Base-by-base conservation (phyloP, 106 monocot genomes). In the Vanilla planifolia region DNA sequence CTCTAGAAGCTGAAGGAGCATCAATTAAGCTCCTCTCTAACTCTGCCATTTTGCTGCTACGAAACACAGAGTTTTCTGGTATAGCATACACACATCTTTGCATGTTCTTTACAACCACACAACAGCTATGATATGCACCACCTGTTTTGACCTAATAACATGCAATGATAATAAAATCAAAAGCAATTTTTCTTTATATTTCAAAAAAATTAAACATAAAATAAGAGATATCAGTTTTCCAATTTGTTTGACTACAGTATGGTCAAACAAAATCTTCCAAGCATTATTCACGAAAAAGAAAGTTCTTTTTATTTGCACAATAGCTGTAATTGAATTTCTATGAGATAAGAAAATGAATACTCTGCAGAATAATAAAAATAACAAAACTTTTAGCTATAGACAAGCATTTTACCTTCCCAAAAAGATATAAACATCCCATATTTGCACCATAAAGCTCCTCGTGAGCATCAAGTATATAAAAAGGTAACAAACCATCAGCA, bases 61-160 rank as follows among this genome's bases (percentile, higher is more conserved):
- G 73, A 61, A 96, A 96, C 3, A 90, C 74, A 58, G 84, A 68
- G 51, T 53, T 65, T 26, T 76, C 62, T 51, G 96, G 96, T 46
- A 96, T 80, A 22, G 90, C 96, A 73, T 87, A 96, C 23, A 96
- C 61, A 72, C 96, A 91, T 81, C 96, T 73, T 68, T 90, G 90
- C 77, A 87, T 81, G 68, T 88, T 96, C 60, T 82, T 96, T 69
- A 96, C 91, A 58, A 91, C 56, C 20, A 91, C 73, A 71, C 96
- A 91, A 55, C 96, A 91, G 46, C 96, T 96, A 29, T 91, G 87
- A 70, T 84, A 88, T 43, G 71, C 45, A 64, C 68, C 81, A 7
- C 76, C 84, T 44, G 67, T 63, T 73, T 96, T 91, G 43, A 91
- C 86, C 96, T 96, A 46, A 57, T 43, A 77, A 64, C 20, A 22